A percentile compares a stretch with the other conserved stretches of the same genome.
Conservation (phyloP, 2,329 filamentous ascomycete genomes). For the Lecanoromycetidae sp. region DNA sequence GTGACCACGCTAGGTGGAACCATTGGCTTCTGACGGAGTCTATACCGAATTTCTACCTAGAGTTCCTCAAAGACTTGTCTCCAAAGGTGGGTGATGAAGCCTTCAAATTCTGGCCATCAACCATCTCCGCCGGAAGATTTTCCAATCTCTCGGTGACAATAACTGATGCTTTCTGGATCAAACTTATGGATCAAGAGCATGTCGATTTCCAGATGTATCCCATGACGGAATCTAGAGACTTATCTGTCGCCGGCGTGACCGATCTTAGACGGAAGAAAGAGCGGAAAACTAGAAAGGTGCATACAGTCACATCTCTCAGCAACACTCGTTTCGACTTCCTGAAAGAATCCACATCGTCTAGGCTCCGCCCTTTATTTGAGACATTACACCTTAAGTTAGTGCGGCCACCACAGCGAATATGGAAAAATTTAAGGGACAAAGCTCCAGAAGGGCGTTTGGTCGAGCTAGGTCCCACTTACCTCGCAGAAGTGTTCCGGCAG, state of each 20-base stretch:
- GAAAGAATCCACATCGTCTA: neutral
- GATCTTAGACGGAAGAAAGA: neutral
- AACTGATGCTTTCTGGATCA: constrained; percentile 1
- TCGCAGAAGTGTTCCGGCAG: neutral
- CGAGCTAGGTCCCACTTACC: neutral
- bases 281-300: neutral
- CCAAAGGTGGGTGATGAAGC: constrained; percentile 2
- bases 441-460: neutral
- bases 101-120: constrained; percentile 11
- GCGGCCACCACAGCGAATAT: neutral
- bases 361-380: constrained; percentile 8
- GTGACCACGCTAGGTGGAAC: constrained; percentile 20
- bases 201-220: constrained; percentile 2
- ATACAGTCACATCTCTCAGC: neutral
- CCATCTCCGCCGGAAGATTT: accelerated
- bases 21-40: constrained; percentile 18
- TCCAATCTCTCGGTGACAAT: neutral
- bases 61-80: constrained; percentile 18
- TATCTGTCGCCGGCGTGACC: neutral
- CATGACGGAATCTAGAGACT: neutral
- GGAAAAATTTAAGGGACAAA: neutral
- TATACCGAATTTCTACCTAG: constrained; percentile 21
- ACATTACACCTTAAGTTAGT: constrained; percentile 1
- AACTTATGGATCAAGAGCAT: neutral
- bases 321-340: constrained; percentile 9